These are phyloP conservation scores for Penicillium sp. DNA, from an alignment of 2,329 filamentous ascomycete genomes.

Conservation along the genomic window DNA sequence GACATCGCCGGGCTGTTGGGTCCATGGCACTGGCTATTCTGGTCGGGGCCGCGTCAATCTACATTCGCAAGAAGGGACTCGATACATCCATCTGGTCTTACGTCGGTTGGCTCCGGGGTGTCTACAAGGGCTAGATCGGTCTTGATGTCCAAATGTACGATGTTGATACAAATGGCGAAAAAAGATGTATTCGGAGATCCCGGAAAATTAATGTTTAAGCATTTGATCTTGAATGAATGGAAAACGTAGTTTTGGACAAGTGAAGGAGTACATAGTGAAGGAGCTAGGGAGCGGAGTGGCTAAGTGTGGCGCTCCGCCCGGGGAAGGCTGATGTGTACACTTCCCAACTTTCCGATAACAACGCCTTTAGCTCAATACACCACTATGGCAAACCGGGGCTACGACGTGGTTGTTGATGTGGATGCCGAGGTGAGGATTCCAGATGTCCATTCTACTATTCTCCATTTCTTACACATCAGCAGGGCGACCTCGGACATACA, in stretches of 20 bases:
- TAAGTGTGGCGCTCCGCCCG: conserved; percentile 26
- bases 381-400: conserved; percentile 75
- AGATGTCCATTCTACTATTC: neutral
- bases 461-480: conserved; percentile 16
- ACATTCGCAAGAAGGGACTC: conserved; percentile 51
- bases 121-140: conserved; percentile 19
- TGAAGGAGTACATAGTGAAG: neutral
- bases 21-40: conserved; percentile 60
- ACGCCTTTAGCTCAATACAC: conserved; percentile 17
- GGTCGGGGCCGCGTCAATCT: conserved; percentile 64
- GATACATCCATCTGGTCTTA: conserved; percentile 34
- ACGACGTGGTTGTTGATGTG: conserved; percentile 96
- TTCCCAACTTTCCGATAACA: conserved; percentile 24
- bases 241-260: neutral
- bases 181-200: neutral
- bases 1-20: conserved; percentile 60
- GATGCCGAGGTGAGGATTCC: conserved; percentile 74
- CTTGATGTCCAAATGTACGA: conserved; percentile 3
- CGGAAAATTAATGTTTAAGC: neutral
- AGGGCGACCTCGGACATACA: conserved; percentile 97
- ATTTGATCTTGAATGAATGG: neutral
- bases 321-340: conserved; percentile 34
- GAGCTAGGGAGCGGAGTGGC: conserved; percentile 21
- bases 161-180: neutral
- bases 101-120: conserved; percentile 25